Conservation (phyloP, 2,329 filamentous ascomycete species). For the Cladophialophora carrionii region DNA sequence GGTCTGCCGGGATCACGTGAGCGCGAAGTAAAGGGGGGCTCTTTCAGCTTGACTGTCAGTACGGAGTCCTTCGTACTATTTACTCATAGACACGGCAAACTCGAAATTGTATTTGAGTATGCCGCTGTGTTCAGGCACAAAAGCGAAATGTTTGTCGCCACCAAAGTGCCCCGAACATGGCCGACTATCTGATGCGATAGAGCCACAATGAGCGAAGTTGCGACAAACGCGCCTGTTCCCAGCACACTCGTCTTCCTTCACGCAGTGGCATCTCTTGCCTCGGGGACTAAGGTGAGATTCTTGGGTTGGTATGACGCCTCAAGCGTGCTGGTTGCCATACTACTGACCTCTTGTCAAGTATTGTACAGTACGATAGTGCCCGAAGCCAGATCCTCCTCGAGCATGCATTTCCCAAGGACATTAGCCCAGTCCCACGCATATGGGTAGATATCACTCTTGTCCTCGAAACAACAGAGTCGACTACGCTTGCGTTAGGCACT, state of each 20-base stretch:
- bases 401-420: conserved; percentile 62
- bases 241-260: conserved; percentile 68
- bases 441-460: conserved; percentile 73
- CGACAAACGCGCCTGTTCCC: conserved; percentile 48
- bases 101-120: not conserved
- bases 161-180: not conserved
- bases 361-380: conserved; percentile 60
- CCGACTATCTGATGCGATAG: not conserved
- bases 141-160: not conserved
- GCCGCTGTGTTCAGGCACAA: not conserved
- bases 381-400: conserved; percentile 68
- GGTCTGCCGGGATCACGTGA: conserved; percentile 26
- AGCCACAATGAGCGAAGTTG: conserved; percentile 22
- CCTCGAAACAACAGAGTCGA: conserved; percentile 64
- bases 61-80: too few species aligned
- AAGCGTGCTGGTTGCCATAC: conserved; percentile 14
- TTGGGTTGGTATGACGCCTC: conserved; percentile 76
- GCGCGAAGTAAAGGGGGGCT: too few species aligned
- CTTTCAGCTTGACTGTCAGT: not conserved
- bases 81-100: not conserved
- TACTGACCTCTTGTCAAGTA: conserved; percentile 20
- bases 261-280: conserved; percentile 56
- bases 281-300: conserved; percentile 82
- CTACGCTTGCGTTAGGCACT: conserved; percentile 68
- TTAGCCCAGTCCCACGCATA: conserved; percentile 51